Conservation (phyloP, 805 yeast species). For the Saturnispora bothae region DNA sequence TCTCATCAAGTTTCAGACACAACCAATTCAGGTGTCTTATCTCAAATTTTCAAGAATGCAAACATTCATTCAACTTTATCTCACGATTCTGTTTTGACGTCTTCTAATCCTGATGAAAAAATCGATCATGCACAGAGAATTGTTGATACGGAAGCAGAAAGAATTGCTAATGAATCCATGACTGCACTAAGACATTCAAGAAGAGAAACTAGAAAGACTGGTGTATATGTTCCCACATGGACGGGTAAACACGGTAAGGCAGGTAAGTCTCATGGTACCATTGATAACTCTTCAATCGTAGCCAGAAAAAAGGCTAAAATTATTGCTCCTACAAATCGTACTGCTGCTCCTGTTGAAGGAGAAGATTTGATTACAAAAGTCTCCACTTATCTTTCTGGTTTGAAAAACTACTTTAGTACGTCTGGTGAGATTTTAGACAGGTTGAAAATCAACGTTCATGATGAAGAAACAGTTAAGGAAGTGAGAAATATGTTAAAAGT, state of each 20-base stretch:
- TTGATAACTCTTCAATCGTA: not conserved
- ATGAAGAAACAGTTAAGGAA: slow-evolving; percentile 45
- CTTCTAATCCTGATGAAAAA: slow-evolving; percentile 18
- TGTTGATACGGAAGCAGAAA: slow-evolving; percentile 53
- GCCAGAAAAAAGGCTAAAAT: not conserved
- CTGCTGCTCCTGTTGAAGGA: slow-evolving; percentile 8
- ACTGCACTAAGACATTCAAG: slow-evolving; percentile 54
- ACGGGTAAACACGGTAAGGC: slow-evolving; percentile 88
- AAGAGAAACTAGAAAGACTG: slow-evolving; percentile 33
- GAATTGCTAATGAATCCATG: slow-evolving; percentile 54
- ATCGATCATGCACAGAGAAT: slow-evolving; percentile 40
- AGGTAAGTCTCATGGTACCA: slow-evolving; percentile 39
- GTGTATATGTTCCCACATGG: slow-evolving; percentile 87
- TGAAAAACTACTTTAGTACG: slow-evolving; percentile 24
- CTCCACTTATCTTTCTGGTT: slow-evolving; percentile 21
- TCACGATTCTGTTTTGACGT: slow-evolving; percentile 67
- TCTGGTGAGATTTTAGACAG: slow-evolving; percentile 23
- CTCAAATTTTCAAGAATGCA: slow-evolving; percentile 52
- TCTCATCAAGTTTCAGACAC: slow-evolving; percentile 11
- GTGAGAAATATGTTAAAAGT: slow-evolving; percentile 59
- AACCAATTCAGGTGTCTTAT: slow-evolving; percentile 51
- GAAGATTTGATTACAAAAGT: slow-evolving; percentile 16
- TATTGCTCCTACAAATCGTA: not conserved
- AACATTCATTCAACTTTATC: slow-evolving; percentile 66
- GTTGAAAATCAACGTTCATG: slow-evolving; percentile 27